Evolutionary conservation across 2,329 filamentous ascomycete species (phyloP), one percentile per base, ranked within the genome.

Genomic region (Xylaria sp.): DNA sequence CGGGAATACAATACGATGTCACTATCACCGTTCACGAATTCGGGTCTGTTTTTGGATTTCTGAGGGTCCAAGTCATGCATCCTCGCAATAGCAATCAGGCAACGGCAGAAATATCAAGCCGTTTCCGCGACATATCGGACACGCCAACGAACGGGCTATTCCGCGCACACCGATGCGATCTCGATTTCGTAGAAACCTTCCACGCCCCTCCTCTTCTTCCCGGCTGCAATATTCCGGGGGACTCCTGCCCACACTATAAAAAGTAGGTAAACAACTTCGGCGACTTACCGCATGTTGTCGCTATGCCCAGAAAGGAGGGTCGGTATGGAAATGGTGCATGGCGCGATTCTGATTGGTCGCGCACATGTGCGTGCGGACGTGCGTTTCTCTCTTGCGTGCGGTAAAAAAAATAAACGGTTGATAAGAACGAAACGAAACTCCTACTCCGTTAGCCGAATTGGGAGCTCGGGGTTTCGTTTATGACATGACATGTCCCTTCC

Each of bases 271-370:
- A 66, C 34, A 64, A 67, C 4, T 48, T 61, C 4, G 68, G 69
- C 39, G 58, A 62, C 10, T 48, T 57, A 23, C 68, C 68, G 11
- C 67, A 69, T 53, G 54, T 68, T 59, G 68, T 68, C 6, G 39
- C 34, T 10, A 65, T 70, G 19, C 65, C 67, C 39, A 60, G 61
- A 9, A 42, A 42, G 37, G 37, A 42, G 37, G 37, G 37, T 42
- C 37, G 37, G 37, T 42, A 42, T 42, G 11, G 37, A 42, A 30
- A 30, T 30, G 23, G 23, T 42, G 37, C 37, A 13, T 42, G 37
- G 9, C 11, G 37, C 37, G 1, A 42, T 42, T 42, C 68, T 69
- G 47, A 59, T 66, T 52, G 69, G 68, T 9, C 65, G 69, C 59
- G 37, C 23, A 30, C 23, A 30, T 30, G 23, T 30, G 23, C 37